Evolutionary conservation across 148 eudicot genomes (phyloP), one percentile per base, ranked within the genome.

Genomic region (Rhododendron henanense): DNA sequence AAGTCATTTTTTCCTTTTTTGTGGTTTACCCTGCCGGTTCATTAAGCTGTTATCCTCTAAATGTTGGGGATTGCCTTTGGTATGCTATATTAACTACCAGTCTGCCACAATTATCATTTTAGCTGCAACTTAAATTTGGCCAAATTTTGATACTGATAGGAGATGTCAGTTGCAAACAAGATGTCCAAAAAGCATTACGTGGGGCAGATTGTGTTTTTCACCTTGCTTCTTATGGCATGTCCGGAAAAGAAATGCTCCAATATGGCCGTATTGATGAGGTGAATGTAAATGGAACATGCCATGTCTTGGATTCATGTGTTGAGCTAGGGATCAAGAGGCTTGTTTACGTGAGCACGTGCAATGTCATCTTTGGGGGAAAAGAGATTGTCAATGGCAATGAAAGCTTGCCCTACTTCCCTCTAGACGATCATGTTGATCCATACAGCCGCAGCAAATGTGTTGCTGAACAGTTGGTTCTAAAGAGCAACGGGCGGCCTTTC

Each of bases 241-340:
- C 97, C 11, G 99, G 99, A 48, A 95, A 96, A 87, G 97, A 96
- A 87, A 95, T 95, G 99, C 94, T 96, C 83, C 99, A 96, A 89
- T 91, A 82, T 90, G 93, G 96, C 35, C 96, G 95, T 74, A 90
- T 96, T 10, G 97, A 94, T 87, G 89, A 90, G 57, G 89, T 95
- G 25, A 96, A 96, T 86, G 93, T 96, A 33, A 91, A 90, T 80
- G 99, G 98, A 45, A 96, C 98, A 25, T 93, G 95, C 83, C 93
- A 91, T 85, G 81, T 96, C 53, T 37, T 96, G 69, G 98, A 96
- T 86, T 90, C 98, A 41, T 96, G 99, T 89, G 79, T 90, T 79
- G 91, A 95, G 47, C 85, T 91, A 53, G 95, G 93, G 75, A 86
- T 96, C 78, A 89, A 87, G 87, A 94, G 99, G 92, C 94, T 96